Evolutionary conservation across 1,139 yeast genomes (phyloP).

Genomic region (Meyerozyma sp.): DNA sequence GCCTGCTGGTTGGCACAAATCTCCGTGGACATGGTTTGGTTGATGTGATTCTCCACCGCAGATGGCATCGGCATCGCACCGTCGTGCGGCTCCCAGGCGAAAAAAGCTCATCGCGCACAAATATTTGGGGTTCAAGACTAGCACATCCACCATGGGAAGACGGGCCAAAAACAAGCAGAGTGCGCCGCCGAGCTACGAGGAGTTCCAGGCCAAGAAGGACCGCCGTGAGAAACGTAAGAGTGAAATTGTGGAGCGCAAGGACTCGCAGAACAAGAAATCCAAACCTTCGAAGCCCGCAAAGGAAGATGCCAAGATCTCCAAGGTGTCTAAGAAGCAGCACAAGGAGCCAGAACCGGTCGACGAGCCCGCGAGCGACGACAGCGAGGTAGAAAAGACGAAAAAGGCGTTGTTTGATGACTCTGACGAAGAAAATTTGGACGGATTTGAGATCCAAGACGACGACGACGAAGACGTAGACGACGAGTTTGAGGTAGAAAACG

Average conservation of each 20-base stretch:
- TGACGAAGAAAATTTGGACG: slow-evolving; percentile 46
- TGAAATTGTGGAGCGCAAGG: neutral
- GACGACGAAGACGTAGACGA: slow-evolving; percentile 31
- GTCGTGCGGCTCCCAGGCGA: slow-evolving; percentile 1
- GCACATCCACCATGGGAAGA: slow-evolving; percentile 66
- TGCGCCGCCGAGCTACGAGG: slow-evolving; percentile 82
- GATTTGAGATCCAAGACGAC: slow-evolving; percentile 28
- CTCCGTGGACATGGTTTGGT: slow-evolving; percentile 8
- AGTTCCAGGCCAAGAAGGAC: slow-evolving; percentile 59
- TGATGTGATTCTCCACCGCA: too few species aligned
- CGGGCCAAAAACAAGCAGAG: slow-evolving; percentile 88
- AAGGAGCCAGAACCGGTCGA: slow-evolving; percentile 12
- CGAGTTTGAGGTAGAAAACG: slow-evolving; percentile 52
- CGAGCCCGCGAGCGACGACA: slow-evolving; percentile 15
- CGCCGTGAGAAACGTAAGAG: slow-evolving; percentile 35
- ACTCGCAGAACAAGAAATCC: slow-evolving; percentile 8
- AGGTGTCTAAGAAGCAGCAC: slow-evolving; percentile 23
- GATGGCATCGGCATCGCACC: neutral
- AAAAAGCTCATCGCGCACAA: slow-evolving; percentile 1
- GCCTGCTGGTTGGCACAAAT: slow-evolving; percentile 52
- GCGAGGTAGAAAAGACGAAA: slow-evolving; percentile 35
- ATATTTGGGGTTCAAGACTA: neutral
- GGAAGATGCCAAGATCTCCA: slow-evolving; percentile 10
- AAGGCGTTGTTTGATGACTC: slow-evolving; percentile 76
- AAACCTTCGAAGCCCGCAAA: slow-evolving; percentile 6